These are phyloP conservation scores for Penicillium fimorum DNA, from an alignment of 495 filamentous ascomycete genomes.

Conservation along the genomic window DNA sequence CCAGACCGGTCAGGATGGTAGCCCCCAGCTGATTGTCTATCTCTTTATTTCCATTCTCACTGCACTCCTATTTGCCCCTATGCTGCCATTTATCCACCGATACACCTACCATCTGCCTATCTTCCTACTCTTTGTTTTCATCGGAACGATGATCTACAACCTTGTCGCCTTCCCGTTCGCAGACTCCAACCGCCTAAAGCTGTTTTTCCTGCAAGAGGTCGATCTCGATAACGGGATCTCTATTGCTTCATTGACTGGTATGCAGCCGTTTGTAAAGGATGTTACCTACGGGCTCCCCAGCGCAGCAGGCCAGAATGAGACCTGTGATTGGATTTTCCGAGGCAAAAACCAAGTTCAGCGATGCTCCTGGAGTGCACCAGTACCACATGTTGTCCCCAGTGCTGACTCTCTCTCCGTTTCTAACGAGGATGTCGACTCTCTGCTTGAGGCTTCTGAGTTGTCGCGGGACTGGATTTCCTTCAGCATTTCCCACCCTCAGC, in stretches of 20 bases:
- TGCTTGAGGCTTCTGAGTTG: conserved; percentile 24
- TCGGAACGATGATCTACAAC: conserved; percentile 82
- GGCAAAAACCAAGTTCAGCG: conserved; percentile 29
- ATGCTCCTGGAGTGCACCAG: conserved; percentile 70
- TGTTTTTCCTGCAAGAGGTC: conserved; percentile 81
- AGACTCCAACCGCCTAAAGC: conserved; percentile 70
- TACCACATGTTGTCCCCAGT: conserved; percentile 53
- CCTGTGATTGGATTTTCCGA: conserved; percentile 41
- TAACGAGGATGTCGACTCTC: neutral
- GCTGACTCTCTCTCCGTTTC: conserved; percentile 23
- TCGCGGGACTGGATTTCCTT: conserved; percentile 60
- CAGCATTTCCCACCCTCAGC: conserved; percentile 51
- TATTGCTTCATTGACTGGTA: conserved; percentile 65
- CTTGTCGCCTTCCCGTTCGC: conserved; percentile 88
- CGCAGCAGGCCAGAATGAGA: conserved; percentile 58
- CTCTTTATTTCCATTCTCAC: conserved; percentile 64
- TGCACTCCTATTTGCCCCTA: conserved; percentile 71
- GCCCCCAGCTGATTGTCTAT: conserved; percentile 64
- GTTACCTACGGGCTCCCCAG: conserved; percentile 70
- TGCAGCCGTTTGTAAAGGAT: conserved; percentile 66
- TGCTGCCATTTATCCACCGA: conserved; percentile 82
- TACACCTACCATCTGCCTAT: conserved; percentile 78
- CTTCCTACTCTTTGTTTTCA: conserved; percentile 69
- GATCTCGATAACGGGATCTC: conserved; percentile 73
- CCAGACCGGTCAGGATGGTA: conserved; percentile 82